phyloP scores from a whole-genome alignment of 768 basidiomycete genomes.

The Boletus pseudo-olivaceus region DNA sequence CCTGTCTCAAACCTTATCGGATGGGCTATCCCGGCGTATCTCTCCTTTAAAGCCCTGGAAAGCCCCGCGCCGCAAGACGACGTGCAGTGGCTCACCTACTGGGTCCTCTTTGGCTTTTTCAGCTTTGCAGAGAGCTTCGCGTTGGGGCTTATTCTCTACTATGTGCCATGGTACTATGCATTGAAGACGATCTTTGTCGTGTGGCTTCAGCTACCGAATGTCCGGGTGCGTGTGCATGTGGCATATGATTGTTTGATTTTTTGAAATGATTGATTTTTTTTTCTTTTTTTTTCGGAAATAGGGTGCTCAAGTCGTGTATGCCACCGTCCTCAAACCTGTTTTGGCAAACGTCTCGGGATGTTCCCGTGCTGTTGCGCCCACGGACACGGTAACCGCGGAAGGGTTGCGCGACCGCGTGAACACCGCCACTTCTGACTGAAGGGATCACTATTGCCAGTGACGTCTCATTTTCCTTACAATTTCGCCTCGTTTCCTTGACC shows the following conservation, averaged over 20 bases:
- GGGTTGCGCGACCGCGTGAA: conserved; percentile 44
- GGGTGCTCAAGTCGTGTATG: conserved; percentile 86
- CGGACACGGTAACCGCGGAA: conserved; percentile 51
- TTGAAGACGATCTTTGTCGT: conserved; percentile 89
- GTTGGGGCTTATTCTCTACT: conserved; percentile 81
- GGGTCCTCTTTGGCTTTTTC: conserved; percentile 92
- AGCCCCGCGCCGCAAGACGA: conserved; percentile 78
- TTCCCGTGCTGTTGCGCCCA: conserved; percentile 40
- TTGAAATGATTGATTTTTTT: not conserved
- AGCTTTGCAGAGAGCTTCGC: conserved; percentile 90
- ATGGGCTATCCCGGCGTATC: conserved; percentile 91
- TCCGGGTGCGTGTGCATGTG: conserved; percentile 58
- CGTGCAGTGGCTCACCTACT: conserved; percentile 97
- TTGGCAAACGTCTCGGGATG: conserved; percentile 58
- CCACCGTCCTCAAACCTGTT: conserved; percentile 73
- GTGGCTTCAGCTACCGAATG: conserved; percentile 85
- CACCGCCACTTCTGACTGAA: conserved; percentile 35
- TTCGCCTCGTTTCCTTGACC: not conserved
- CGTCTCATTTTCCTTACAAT: not conserved
- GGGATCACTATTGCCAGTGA: not conserved
- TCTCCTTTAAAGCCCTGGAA: conserved; percentile 94
- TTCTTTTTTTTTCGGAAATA: conserved; percentile 30
- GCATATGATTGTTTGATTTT: not conserved
- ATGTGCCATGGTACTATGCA: conserved; percentile 91
- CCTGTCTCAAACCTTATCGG: conserved; percentile 94